Evolutionary conservation across 2,329 filamentous ascomycete species (phyloP), one percentile per base, ranked within the genome.

Genomic region (Neocatenulostroma microsporum): DNA sequence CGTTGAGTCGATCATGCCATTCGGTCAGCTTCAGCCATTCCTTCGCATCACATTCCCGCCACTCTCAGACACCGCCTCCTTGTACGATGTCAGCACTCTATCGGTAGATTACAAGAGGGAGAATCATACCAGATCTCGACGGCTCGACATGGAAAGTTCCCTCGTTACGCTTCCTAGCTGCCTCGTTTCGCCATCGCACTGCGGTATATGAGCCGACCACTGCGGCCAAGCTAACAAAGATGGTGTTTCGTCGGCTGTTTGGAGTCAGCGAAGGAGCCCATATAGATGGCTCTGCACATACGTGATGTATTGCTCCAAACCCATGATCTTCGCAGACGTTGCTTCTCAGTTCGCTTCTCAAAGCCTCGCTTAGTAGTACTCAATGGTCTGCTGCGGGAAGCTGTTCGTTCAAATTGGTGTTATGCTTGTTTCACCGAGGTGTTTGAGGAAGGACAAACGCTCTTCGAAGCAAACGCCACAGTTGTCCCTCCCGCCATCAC

Each of bases 141-240:
- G 54, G 38, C 31, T 50, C 48, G 9, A 57, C 54, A 29, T 57
- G 50, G 36, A 48, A 48, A 17, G 45, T 52, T 15, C 44, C 47
- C 9, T 41, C 31, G 30, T 53, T 53, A 17, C 42, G 41, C 26
- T 42, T 35, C 25, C 39, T 37, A 7, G 44, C 32, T 11, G 36
- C 26, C 6, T 45, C 42, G 17, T 45, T 40, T 13, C 47, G 44
- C 36, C 44, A 49, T 14, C 46, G 44, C 8, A 51, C 39, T 9
- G 42, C 37, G 15, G 50, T 29, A 40, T 44, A 56, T 17, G 49
- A 50, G 27, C 40, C 43, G 10, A 38, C 43, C 1, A 55, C 37
- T 17, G 48, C 48, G 12, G 46, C 47, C 15, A 44, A 36, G 32
- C 45, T 49, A 42, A 55, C 45, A 38, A 55, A 30, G 26, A 51